These are phyloP conservation scores for Coniochaeta hoffmannii DNA, from an alignment of 2,329 filamentous ascomycete genomes.

Conservation along the genomic window DNA sequence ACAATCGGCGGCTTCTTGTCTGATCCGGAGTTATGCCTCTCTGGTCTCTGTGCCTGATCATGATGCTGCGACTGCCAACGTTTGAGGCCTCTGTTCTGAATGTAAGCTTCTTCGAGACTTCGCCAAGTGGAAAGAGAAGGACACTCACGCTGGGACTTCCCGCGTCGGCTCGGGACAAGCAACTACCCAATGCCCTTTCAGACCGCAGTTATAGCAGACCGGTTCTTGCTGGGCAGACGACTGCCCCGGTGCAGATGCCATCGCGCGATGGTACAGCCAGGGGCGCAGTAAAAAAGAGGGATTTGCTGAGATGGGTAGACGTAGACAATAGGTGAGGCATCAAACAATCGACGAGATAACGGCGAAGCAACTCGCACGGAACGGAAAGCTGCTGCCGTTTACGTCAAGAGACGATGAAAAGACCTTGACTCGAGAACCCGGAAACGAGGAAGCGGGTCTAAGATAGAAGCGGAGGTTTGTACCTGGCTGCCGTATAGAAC, in stretches of 20 bases:
- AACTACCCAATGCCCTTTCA: conserved; percentile 41
- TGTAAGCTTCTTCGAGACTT: conserved; percentile 6
- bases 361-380: not conserved
- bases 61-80: conserved; percentile 16
- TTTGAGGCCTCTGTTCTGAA: conserved; percentile 12
- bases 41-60: conserved; percentile 9
- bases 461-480: not conserved
- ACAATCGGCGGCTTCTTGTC: conserved; percentile 27
- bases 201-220: conserved; percentile 48
- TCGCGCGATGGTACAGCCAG: not conserved
- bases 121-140: not conserved
- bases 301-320: not conserved
- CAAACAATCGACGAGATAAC: not conserved
- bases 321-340: not conserved
- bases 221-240: conserved; percentile 20
- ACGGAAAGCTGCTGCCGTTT: not conserved
- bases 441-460: not conserved
- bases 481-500: not conserved
- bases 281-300: not conserved
- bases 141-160: conserved; percentile 41
- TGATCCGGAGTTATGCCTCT: conserved; percentile 11
- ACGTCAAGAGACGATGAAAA: not conserved
- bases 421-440: not conserved
- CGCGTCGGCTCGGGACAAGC: conserved; percentile 45
- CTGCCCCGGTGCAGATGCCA: conserved; percentile 19